A percentile compares a stretch with the other conserved stretches of the same genome.
Conservation (phyloP, 192 early-diverging fungal genomes). For the Podila epigama region DNA sequence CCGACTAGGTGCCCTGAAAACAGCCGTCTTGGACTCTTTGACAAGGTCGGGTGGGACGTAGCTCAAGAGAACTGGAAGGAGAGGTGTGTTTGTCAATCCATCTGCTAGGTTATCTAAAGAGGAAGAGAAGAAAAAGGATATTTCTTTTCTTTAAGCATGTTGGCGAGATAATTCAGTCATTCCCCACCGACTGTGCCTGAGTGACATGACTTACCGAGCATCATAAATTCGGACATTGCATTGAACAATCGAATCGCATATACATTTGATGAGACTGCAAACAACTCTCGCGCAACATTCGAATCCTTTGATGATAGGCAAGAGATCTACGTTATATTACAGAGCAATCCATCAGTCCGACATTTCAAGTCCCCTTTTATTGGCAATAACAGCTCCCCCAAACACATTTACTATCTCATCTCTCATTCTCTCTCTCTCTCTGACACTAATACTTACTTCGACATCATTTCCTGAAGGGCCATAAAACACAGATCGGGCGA, state of each 20-base stretch:
- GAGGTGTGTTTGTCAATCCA: constrained; percentile 39
- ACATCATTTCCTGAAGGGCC: constrained; percentile 53
- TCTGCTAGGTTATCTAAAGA: constrained; percentile 47
- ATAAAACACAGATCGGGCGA: constrained; percentile 55
- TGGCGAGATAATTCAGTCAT: too few relatives aligned
- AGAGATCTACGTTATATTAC: constrained; percentile 30
- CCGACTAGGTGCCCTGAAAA: constrained; percentile 24
- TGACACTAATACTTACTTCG: constrained; percentile 23
- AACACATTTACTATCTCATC: too few relatives aligned
- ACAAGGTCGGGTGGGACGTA: constrained; percentile 41
- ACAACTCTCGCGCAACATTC: constrained; percentile 28
- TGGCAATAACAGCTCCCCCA: too few relatives aligned
- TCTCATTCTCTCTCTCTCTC: neutral
- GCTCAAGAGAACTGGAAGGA: constrained; percentile 50
- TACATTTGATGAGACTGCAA: constrained; percentile 5
- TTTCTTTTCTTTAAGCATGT: too few relatives aligned
- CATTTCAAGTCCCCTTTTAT: too few relatives aligned
- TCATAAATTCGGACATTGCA: constrained; percentile 60
- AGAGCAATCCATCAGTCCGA: neutral
- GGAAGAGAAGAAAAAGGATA: neutral
- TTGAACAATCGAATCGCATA: constrained; percentile 54
- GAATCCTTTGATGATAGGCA: constrained; percentile 52
- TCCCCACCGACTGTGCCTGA: too few relatives aligned
- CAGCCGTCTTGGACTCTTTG: constrained; percentile 19
- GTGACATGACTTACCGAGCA: constrained; percentile 57